These are phyloP conservation scores for Nepenthes gracilis DNA, from an alignment of 148 eudicot genomes.

Conservation along the genomic window DNA sequence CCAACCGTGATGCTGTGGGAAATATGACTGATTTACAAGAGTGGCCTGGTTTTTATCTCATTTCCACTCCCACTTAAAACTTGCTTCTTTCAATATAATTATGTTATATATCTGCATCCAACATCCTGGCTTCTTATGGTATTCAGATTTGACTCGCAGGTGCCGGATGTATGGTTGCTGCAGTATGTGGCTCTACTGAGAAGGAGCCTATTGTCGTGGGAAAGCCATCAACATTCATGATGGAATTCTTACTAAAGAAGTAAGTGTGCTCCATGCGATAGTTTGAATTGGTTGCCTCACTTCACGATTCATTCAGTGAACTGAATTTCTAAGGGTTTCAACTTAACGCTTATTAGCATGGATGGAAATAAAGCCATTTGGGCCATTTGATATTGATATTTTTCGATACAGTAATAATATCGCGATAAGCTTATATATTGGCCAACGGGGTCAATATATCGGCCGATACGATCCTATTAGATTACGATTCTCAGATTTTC, in stretches of 20 bases:
- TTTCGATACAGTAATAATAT: too few relatives aligned
- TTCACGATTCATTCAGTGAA: too few relatives aligned
- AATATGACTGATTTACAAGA: conserved; percentile 90
- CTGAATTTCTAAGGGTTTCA: too few relatives aligned
- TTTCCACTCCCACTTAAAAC: neutral
- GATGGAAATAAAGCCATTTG: too few relatives aligned
- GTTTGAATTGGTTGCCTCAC: neutral
- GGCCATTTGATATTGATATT: too few relatives aligned
- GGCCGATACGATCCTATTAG: too few relatives aligned
- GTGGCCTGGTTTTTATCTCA: conserved; percentile 61
- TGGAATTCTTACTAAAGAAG: conserved; percentile 74
- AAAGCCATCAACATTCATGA: conserved; percentile 78
- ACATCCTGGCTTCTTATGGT: neutral
- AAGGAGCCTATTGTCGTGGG: conserved; percentile 88
- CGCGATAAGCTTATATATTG: too few relatives aligned
- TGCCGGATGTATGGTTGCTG: conserved; percentile 98
- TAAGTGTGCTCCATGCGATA: conserved; percentile 15
- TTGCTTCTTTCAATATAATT: neutral
- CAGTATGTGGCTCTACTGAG: conserved; percentile 74
- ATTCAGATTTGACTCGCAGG: conserved; percentile 29
- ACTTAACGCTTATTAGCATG: too few relatives aligned
- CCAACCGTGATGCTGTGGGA: conserved; percentile 85
- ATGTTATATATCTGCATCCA: neutral
- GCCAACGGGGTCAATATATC: too few relatives aligned
- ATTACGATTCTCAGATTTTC: too few relatives aligned